These are phyloP conservation scores for Rhododendron molle DNA, from an alignment of 148 eudicot genomes.

Conservation along the genomic window DNA sequence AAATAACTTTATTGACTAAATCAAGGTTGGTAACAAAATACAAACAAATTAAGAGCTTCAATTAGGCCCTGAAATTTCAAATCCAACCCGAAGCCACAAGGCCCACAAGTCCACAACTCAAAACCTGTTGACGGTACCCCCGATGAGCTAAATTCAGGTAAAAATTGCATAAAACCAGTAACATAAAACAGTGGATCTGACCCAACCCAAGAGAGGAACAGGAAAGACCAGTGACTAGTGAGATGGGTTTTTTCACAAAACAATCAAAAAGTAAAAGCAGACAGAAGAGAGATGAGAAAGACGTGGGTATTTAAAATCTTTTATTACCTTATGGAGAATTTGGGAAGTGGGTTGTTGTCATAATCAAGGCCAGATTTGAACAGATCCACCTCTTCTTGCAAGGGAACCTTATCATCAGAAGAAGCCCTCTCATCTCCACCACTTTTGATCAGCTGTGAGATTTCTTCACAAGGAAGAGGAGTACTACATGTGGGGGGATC, in stretches of 20 bases:
- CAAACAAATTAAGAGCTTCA: background rate
- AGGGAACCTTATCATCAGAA: conserved; percentile 16
- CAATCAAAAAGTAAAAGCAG: conserved; percentile 10
- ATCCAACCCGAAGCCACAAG: background rate
- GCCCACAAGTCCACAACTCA: background rate
- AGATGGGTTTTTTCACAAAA: conserved; percentile 9
- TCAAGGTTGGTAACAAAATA: background rate
- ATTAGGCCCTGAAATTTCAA: background rate
- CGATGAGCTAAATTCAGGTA: background rate
- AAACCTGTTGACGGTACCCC: background rate
- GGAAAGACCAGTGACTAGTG: background rate
- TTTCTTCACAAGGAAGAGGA: conserved; percentile 20
- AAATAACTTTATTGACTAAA: background rate
- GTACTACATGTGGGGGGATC: conserved; percentile 23
- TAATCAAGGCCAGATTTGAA: conserved; percentile 25
- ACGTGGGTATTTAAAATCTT: background rate
- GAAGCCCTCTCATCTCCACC: conserved; percentile 23
- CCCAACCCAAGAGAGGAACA: background rate
- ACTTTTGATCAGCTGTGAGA: conserved; percentile 22
- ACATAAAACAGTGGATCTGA: conserved; percentile 24
- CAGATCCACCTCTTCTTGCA: conserved; percentile 36
- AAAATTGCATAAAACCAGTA: background rate
- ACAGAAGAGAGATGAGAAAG: background rate
- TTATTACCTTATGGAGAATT: conserved; percentile 61
- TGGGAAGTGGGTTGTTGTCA: conserved; percentile 29